phyloP scores from a whole-genome alignment of 345 rosid species.

The Arabis hirsuta region DNA sequence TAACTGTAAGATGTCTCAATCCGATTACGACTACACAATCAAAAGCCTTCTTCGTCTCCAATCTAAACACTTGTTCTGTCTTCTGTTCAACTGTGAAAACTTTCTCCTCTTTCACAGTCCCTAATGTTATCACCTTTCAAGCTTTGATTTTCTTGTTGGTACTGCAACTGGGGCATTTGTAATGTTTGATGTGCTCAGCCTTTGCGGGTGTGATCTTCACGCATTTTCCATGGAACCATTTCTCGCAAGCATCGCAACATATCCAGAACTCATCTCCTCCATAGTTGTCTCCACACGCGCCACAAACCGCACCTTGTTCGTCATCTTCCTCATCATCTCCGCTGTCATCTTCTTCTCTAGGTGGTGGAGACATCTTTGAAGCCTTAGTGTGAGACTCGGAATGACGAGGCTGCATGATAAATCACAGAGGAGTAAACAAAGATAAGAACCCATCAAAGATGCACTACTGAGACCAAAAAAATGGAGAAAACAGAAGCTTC shows the following conservation, averaged over 20 bases:
- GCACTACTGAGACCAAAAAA: not conserved
- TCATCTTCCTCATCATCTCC: slow-evolving; percentile 49
- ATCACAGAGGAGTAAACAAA: not conserved
- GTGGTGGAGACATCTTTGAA: slow-evolving; percentile 45
- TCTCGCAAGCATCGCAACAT: slow-evolving; percentile 45
- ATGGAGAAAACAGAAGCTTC: slow-evolving; percentile 18
- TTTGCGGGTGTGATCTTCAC: slow-evolving; percentile 48
- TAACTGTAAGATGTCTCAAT: slow-evolving; percentile 37
- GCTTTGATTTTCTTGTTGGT: slow-evolving; percentile 41
- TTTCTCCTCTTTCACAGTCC: slow-evolving; percentile 31
- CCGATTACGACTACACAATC: slow-evolving; percentile 41
- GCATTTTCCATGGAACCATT: slow-evolving; percentile 48
- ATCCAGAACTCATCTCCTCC: slow-evolving; percentile 50
- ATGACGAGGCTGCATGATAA: slow-evolving; percentile 39
- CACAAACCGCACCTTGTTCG: slow-evolving; percentile 48
- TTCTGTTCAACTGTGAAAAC: slow-evolving; percentile 34
- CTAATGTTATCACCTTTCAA: slow-evolving; percentile 39
- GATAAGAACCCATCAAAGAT: slow-evolving; percentile 2
- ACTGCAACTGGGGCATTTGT: slow-evolving; percentile 46
- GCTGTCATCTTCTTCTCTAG: slow-evolving; percentile 42
- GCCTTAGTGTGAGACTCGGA: slow-evolving; percentile 43
- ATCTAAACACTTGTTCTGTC: slow-evolving; percentile 32
- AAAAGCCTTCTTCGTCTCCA: slow-evolving; percentile 32
- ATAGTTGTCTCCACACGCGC: slow-evolving; percentile 47
- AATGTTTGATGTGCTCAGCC: slow-evolving; percentile 47